These are phyloP conservation scores for Alternaria burnsii DNA, from an alignment of 2,329 filamentous ascomycete species.

Conservation along the genomic window DNA sequence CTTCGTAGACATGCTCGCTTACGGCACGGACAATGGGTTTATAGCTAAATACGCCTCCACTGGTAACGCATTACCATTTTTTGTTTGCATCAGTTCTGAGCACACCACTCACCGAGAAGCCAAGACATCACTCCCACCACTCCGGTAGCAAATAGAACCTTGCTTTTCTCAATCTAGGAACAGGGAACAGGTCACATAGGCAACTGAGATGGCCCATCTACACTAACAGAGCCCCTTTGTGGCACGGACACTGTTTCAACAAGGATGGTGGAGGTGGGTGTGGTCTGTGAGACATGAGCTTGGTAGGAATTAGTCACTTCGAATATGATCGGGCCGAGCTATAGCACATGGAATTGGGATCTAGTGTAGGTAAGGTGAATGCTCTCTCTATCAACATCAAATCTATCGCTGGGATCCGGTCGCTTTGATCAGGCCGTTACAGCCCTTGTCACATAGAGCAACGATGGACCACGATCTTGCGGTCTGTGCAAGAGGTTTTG, in stretches of 20 bases:
- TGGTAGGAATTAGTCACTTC: not conserved
- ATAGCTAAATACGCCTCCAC: conserved; percentile 11
- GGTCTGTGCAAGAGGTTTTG: not conserved
- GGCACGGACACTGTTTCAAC: conserved; percentile 5
- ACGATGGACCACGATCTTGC: not conserved
- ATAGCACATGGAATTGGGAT: conserved; percentile 15
- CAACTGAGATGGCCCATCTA: not conserved
- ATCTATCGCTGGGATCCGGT: not conserved
- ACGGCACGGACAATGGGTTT: conserved; percentile 19
- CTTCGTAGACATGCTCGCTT: not conserved
- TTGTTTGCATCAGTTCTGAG: not conserved
- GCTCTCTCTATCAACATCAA: conserved; percentile 1
- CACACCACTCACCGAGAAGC: not conserved
- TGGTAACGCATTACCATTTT: not conserved
- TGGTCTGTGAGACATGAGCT: not conserved
- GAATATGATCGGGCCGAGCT: conserved; percentile 16
- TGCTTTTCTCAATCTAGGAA: not conserved
- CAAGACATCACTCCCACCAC: conserved; percentile 7
- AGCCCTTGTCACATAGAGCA: not conserved
- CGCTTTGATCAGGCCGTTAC: not conserved
- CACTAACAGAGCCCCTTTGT: not conserved
- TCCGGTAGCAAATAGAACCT: conserved; percentile 13
- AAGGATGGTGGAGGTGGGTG: not conserved
- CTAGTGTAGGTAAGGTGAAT: not conserved
- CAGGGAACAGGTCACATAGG: conserved; percentile 4